These are phyloP conservation scores for Ballota nigra DNA, from an alignment of 257 asterid species.

Conservation along the genomic window DNA sequence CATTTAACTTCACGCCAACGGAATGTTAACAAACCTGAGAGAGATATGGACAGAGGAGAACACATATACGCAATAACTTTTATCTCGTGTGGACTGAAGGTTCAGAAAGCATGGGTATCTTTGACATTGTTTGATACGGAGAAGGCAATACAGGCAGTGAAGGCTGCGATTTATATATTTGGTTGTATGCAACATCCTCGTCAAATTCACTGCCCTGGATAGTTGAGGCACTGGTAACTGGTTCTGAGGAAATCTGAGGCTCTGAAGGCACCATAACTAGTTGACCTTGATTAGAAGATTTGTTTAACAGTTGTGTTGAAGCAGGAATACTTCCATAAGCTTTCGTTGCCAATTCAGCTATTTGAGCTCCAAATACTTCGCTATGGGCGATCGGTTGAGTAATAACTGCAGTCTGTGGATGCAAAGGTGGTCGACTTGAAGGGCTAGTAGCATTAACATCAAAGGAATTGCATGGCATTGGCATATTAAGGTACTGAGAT, in stretches of 20 bases:
- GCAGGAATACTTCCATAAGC: conserved; percentile 30
- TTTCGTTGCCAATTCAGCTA: conserved; percentile 43
- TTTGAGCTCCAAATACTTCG: conserved; percentile 41
- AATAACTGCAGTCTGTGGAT: conserved; percentile 38
- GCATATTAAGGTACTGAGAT: conserved; percentile 49
- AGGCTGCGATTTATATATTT: conserved; percentile 87
- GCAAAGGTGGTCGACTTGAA: conserved; percentile 46
- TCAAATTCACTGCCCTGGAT: conserved; percentile 49
- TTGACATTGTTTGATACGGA: conserved; percentile 51
- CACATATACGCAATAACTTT: conserved; percentile 3
- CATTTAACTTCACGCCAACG: conserved; percentile 24
- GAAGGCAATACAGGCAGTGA: conserved; percentile 51
- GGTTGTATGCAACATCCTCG: conserved; percentile 68
- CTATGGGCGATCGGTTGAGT: conserved; percentile 36
- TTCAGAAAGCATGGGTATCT: conserved; percentile 49
- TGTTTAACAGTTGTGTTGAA: conserved; percentile 28
- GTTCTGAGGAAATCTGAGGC: conserved; percentile 38
- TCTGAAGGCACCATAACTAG: conserved; percentile 39
- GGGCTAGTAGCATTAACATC: conserved; percentile 31
- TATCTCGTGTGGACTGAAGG: conserved; percentile 34
- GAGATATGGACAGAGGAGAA: conserved; percentile 15
- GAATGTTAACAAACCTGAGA: conserved; percentile 18
- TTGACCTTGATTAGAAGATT: conserved; percentile 40
- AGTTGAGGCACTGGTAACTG: conserved; percentile 31
- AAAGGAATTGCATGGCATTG: conserved; percentile 34